Base-by-base conservation (phyloP, 2,329 filamentous ascomycete species). In the Pseudogymnoascus sp. region DNA sequence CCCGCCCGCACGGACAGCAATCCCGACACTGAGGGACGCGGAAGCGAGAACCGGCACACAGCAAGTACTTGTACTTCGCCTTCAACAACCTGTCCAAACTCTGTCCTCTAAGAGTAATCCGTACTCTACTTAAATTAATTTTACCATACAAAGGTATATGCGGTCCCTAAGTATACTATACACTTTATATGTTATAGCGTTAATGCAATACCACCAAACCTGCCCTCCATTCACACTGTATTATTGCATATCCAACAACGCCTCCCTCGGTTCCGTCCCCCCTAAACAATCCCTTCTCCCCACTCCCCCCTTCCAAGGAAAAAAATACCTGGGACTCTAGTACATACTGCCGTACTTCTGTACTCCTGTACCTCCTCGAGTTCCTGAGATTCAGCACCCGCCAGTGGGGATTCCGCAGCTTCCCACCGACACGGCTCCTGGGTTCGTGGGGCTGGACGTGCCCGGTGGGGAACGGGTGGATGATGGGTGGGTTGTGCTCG, bases 361-460 rank as follows among this genome's bases (percentile, higher is more conserved):
- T 28, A 50, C 44, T 28, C 4, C 21, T 47, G 42, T 50, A 50
- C 44, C 4, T 26, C 44, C 44, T 50, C 15, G 8, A 50, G 23
- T 53, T 23, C 23, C 8, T 31, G 47, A 9, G 23, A 17, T 53
- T 53, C 31, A 53, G 47, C 47, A 53, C 47, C 47, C 47, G 47
- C 26, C 47, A 53, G 47, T 53, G 47, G 47, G 47, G 47, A 53
- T 53, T 53, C 47, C 23, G 47, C 23, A 53, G 23, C 47, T 53
- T 53, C 47, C 47, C 47, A 53, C 47, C 47, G 47, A 53, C 47
- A 53, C 47, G 47, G 47, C 47, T 53, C 47, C 47, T 53, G 47
- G 47, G 47, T 53, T 53, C 47, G 26, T 53, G 47, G 47, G 47
- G 47, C 47, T 53, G 47, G 47, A 53, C 47, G 47, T 53, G 47